A percentile compares a stretch with the other conserved stretches of the same genome.
Conservation (phyloP, 257 asterid species). For the Petunia secreta region DNA sequence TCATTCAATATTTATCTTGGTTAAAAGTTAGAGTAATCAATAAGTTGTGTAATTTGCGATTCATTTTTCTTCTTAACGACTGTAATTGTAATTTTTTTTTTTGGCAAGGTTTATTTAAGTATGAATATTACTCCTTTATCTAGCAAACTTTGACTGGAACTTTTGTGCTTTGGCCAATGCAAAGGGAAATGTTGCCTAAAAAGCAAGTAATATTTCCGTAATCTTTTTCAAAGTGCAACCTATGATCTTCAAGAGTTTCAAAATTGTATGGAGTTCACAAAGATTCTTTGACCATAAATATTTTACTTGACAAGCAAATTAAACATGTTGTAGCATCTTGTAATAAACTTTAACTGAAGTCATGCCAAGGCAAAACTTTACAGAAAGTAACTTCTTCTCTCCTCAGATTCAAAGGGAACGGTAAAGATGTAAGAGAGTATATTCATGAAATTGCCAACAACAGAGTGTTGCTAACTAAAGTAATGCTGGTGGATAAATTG, state of each 20-base stretch:
- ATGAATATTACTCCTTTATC: neutral
- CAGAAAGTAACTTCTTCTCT: neutral
- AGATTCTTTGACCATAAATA: neutral
- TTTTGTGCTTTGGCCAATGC: neutral
- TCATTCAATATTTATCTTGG: conserved; percentile 36
- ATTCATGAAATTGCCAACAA: neutral
- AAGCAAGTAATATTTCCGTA: neutral
- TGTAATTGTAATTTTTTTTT: neutral
- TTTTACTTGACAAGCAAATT: neutral
- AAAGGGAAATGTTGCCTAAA: neutral
- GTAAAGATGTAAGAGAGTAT: neutral
- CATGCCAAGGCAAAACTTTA: neutral
- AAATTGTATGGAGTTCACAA: neutral
- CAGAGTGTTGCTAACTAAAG: too few relatives aligned
- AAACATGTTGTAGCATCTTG: neutral
- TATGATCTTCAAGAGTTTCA: neutral
- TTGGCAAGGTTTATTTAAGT: neutral
- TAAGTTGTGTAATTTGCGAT: neutral
- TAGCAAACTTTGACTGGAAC: neutral
- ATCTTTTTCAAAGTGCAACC: neutral
- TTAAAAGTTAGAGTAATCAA: conserved; percentile 24
- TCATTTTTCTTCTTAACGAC: neutral
- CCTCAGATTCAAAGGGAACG: neutral
- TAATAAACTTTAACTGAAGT: neutral
- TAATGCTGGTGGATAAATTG: too few relatives aligned